These are phyloP conservation scores for Elongisporangium undulatum DNA, from an alignment of 352 stramenopile species.

Conservation along the genomic window DNA sequence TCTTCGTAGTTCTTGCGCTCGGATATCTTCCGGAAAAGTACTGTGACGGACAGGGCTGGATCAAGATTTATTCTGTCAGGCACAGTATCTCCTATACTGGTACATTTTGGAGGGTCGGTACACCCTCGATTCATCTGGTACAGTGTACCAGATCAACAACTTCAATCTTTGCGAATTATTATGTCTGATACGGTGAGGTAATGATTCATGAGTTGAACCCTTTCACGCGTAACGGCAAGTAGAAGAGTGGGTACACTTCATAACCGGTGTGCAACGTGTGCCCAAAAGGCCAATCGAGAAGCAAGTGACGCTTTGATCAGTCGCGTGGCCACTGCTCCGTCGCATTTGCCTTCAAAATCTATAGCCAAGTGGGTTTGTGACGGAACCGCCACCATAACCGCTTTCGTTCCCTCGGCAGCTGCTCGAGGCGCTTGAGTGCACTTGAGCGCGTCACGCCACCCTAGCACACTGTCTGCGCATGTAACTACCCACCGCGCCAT, in stretches of 20 bases:
- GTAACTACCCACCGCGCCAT: not conserved
- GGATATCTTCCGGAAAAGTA: slow-evolving; percentile 26
- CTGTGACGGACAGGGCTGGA: not conserved
- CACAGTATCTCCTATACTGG: not conserved
- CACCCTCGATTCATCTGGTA: too few relatives aligned
- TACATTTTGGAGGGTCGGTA: too few relatives aligned
- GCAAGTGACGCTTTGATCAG: not conserved
- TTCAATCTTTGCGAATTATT: not conserved
- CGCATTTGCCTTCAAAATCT: too few relatives aligned
- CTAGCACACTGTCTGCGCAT: not conserved
- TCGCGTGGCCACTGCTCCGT: not conserved
- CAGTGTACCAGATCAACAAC: not conserved
- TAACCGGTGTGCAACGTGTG: not conserved
- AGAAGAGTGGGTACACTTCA: not conserved
- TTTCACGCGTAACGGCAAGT: not conserved
- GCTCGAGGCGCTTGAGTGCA: too few relatives aligned
- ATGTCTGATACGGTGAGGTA: not conserved
- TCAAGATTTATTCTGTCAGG: not conserved
- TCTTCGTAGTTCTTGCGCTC: slow-evolving; percentile 22
- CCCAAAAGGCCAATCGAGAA: not conserved
- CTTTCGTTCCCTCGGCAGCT: too few relatives aligned
- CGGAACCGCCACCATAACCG: too few relatives aligned
- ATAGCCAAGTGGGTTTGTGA: too few relatives aligned
- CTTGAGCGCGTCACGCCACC: too few relatives aligned
- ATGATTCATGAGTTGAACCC: not conserved